These are phyloP conservation scores for Fraxinus americana DNA, from an alignment of 257 asterid genomes.

Conservation along the genomic window DNA sequence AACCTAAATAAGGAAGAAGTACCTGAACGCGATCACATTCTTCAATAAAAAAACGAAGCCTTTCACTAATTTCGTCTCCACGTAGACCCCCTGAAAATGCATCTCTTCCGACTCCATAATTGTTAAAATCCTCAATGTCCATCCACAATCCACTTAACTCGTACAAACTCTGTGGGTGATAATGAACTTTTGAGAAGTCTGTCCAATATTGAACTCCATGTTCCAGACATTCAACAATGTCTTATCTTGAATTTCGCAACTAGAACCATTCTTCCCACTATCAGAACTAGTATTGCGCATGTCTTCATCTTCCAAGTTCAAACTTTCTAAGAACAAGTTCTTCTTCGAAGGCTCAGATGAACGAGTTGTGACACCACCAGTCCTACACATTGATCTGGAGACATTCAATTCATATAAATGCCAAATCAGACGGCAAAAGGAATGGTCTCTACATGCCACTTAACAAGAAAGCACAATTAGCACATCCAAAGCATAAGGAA, in stretches of 20 bases:
- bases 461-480: not conserved
- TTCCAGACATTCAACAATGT: constrained; percentile 74
- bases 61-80: constrained; percentile 80
- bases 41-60: constrained; percentile 90
- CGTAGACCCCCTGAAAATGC: constrained; percentile 52
- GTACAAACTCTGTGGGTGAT: constrained; percentile 86
- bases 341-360: constrained; percentile 66
- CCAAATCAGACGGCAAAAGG: constrained; percentile 10
- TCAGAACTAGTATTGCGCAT: constrained; percentile 28
- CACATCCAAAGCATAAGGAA: not conserved
- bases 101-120: constrained; percentile 79
- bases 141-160: constrained; percentile 77
- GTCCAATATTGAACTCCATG: constrained; percentile 86
- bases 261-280: constrained; percentile 34
- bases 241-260: constrained; percentile 64
- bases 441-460: constrained; percentile 9
- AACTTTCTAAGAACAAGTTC: constrained; percentile 86
- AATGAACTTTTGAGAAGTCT: constrained; percentile 90
- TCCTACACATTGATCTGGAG: constrained; percentile 61
- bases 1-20: constrained; percentile 14
- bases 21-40: constrained; percentile 98
- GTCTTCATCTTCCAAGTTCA: constrained; percentile 51
- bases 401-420: constrained; percentile 34
- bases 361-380: constrained; percentile 64
- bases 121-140: constrained; percentile 54